Base-by-base conservation (phyloP, 148 eudicot species). In the Camellia sinensis region DNA sequence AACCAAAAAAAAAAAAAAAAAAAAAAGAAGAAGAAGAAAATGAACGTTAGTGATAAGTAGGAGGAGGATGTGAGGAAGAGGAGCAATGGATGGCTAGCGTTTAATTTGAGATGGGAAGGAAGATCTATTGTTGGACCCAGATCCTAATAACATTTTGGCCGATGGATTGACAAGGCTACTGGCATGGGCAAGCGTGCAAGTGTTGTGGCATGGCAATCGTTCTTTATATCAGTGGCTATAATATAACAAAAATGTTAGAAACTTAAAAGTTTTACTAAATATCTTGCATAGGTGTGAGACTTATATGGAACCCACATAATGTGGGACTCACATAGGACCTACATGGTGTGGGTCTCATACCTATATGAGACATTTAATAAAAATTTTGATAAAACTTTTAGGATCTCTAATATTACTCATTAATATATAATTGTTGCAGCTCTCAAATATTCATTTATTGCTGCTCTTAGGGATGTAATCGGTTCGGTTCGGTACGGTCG, bases 171-270 rank as follows among this genome's bases (percentile, higher is more conserved):
- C 94, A 4, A 97, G 97, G 11, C 77, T 91, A 52, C 85, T 94
- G 80, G 86, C 93, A 6, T 92, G 90, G 97, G 98, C 98, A 3
- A 90, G 97, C 69, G 94, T 87, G 50, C 94, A 88, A 75, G 93
- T 94, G n/a, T 71, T 94, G 81, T 92, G 97, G 98, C 97, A 94
- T 86, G 79, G 92, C 44, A n/a, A n/a, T n/a, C n/a, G n/a, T 56
- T 94, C 53, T 82, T 88, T 7, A 90, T 92, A 54, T 88, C 97
- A 1, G 37, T 89, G 48, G 92, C 98, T 6, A 91, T 90, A 13
- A 54, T 92, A 15, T n/a, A n/a, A n/a, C n/a, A n/a, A n/a, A n/a
- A n/a, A n/a, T n/a, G n/a, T n/a, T n/a, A n/a, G n/a, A n/a, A n/a
- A n/a, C n/a, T n/a, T n/a, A n/a, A n/a, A n/a, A n/a, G n/a, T n/a